Evolutionary conservation across 192 early-diverging fungal species (phyloP).

Genomic region (Gonapodya sp.): DNA sequence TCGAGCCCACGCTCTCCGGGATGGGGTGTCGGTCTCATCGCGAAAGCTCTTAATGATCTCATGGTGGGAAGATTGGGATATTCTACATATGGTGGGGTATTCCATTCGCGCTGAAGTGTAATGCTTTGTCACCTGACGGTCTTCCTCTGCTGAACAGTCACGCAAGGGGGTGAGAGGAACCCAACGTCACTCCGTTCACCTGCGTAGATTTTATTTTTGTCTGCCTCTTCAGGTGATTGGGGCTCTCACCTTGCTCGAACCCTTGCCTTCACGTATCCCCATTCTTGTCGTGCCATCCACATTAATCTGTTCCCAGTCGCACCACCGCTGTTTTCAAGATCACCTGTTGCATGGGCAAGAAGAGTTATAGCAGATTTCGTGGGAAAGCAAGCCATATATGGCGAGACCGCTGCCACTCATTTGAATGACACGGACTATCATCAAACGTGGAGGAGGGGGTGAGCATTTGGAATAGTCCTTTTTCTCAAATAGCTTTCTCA

Average conservation of each 20-base stretch:
- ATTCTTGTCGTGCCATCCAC: constrained; percentile 32
- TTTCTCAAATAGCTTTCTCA: background rate
- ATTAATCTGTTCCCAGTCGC: background rate
- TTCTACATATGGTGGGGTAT: background rate
- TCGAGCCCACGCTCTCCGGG: constrained; percentile 14
- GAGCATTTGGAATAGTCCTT: background rate
- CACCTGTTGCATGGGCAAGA: background rate
- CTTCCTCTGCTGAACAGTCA: background rate
- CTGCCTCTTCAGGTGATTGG: constrained; percentile 48
- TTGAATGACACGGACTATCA: background rate
- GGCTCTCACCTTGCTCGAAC: constrained; percentile 30
- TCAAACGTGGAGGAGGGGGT: background rate
- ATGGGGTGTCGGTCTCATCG: constrained; percentile 15
- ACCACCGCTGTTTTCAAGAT: background rate
- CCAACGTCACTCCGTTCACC: too few relatives aligned
- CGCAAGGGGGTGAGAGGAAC: background rate
- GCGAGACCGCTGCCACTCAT: background rate
- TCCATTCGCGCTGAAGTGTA: background rate
- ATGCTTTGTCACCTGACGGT: background rate
- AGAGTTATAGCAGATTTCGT: background rate
- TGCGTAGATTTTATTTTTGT: too few relatives aligned
- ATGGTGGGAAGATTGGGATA: constrained; percentile 15
- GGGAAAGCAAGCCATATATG: background rate
- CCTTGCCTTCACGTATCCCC: constrained; percentile 32
- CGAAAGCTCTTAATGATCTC: constrained; percentile 18